Conservation (phyloP, 139 green algal species). For the Nannochloris sp. region DNA sequence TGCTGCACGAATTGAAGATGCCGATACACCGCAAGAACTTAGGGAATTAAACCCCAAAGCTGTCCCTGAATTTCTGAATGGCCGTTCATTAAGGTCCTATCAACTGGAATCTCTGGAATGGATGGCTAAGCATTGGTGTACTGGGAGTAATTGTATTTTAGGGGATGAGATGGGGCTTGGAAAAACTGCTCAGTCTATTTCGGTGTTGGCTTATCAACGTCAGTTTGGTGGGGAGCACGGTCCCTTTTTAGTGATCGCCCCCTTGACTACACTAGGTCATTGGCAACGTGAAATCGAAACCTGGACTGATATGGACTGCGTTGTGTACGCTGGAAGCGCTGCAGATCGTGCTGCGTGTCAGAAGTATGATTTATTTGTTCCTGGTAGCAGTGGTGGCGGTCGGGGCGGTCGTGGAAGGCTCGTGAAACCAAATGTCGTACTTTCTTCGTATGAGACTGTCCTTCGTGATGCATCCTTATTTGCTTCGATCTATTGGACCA, state of each 20-base stretch:
- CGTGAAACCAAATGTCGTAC: conserved; percentile 62
- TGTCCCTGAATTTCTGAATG: conserved; percentile 64
- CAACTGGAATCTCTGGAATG: conserved; percentile 64
- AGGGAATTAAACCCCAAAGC: conserved; percentile 21
- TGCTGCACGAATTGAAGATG: conserved; percentile 24
- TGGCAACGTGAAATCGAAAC: conserved; percentile 89
- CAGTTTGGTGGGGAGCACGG: conserved; percentile 36
- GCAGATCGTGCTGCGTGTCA: conserved; percentile 57
- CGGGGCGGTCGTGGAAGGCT: not conserved
- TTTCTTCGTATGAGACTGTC: conserved; percentile 66
- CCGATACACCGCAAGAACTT: conserved; percentile 46
- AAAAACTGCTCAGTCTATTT: conserved; percentile 75
- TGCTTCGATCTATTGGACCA: conserved; percentile 28
- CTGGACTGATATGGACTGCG: conserved; percentile 81
- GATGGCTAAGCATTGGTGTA: conserved; percentile 64
- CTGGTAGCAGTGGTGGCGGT: not conserved
- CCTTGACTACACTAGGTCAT: conserved; percentile 87
- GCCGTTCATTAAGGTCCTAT: conserved; percentile 70
- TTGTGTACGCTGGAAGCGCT: conserved; percentile 62
- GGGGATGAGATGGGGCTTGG: conserved; percentile 96
- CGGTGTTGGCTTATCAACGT: conserved; percentile 56
- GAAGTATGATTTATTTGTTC: conserved; percentile 49
- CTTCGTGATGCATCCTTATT: conserved; percentile 32
- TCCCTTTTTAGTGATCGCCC: conserved; percentile 88
- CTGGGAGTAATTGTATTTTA: conserved; percentile 70